Conservation (phyloP, 148 eudicot genomes). For the Pharnaceum exiguum region DNA sequence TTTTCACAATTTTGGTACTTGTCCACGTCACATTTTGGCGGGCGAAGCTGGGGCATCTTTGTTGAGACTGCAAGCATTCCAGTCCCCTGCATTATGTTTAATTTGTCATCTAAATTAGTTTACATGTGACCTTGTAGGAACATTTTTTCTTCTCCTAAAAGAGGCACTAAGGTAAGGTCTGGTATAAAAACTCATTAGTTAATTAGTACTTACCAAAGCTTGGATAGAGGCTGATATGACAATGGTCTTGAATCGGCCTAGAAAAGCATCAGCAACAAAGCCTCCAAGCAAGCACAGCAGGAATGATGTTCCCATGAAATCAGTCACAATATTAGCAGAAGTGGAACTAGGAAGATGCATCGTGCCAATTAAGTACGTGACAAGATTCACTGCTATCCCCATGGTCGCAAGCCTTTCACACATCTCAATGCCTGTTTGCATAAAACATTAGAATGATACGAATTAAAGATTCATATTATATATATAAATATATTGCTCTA, state of each 20-base stretch:
- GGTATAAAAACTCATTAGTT: too few relatives aligned
- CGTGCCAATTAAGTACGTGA: slow-evolving; percentile 68
- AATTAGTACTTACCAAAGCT: slow-evolving; percentile 33
- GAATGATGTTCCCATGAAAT: slow-evolving; percentile 84
- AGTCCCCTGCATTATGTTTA: slow-evolving; percentile 47
- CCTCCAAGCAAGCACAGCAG: slow-evolving; percentile 87
- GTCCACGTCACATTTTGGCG: slow-evolving; percentile 47
- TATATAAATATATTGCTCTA: background rate
- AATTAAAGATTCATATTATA: background rate
- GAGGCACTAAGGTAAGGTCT: too few relatives aligned
- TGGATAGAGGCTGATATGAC: slow-evolving; percentile 62
- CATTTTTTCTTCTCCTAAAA: too few relatives aligned
- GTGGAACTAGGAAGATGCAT: slow-evolving; percentile 80
- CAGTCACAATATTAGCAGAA: slow-evolving; percentile 79
- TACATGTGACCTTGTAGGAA: background rate
- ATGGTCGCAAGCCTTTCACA: slow-evolving; percentile 91
- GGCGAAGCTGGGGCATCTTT: slow-evolving; percentile 50
- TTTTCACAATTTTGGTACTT: slow-evolving; percentile 32
- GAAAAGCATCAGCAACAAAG: slow-evolving; percentile 79
- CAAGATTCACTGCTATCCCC: slow-evolving; percentile 97
- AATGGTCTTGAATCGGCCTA: slow-evolving; percentile 77
- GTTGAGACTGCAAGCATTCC: slow-evolving; percentile 59
- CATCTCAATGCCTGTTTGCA: slow-evolving; percentile 78
- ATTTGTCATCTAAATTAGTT: background rate
- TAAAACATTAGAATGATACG: background rate